Conservation (phyloP, 2,329 filamentous ascomycete species). For the Hymenoscyphus occultus region DNA sequence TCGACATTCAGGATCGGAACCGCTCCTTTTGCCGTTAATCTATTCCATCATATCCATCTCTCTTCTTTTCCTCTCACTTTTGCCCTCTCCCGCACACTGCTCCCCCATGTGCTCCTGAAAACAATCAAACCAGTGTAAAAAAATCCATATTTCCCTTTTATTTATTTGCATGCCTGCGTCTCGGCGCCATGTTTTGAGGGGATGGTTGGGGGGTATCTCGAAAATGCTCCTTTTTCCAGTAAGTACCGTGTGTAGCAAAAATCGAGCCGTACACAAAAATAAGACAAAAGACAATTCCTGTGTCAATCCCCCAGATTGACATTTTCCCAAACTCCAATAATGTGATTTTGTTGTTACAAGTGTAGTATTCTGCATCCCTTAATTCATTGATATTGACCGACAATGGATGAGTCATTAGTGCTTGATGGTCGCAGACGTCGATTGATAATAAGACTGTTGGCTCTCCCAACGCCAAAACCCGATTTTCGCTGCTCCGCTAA, state of each 20-base stretch:
- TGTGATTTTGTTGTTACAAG: slow-evolving; percentile 22
- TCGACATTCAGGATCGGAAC: background rate
- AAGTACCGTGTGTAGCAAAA: slow-evolving; percentile 9
- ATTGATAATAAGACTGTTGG: slow-evolving; percentile 23
- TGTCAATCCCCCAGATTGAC: background rate
- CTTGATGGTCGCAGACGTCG: slow-evolving; percentile 19
- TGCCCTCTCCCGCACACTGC: background rate
- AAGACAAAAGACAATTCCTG: slow-evolving; percentile 10
- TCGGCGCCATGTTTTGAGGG: slow-evolving; percentile 21
- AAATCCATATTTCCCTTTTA: background rate
- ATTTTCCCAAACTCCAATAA: slow-evolving; percentile 21
- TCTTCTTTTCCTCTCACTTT: background rate
- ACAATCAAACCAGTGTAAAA: background rate
- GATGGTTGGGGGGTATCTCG: slow-evolving; percentile 27
- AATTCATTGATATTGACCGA: slow-evolving; percentile 27
- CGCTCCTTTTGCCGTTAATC: background rate
- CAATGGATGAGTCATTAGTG: slow-evolving; percentile 17
- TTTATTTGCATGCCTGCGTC: slow-evolving; percentile 22
- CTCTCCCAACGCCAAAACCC: slow-evolving; percentile 25
- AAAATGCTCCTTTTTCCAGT: slow-evolving; percentile 19
- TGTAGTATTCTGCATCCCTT: slow-evolving; percentile 6
- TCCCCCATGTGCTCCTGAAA: background rate
- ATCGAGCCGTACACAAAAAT: slow-evolving; percentile 12
- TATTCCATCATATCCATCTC: background rate
- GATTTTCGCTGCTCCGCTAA: slow-evolving; percentile 33